Percentiles rank a stretch among this genome's conserved stretches.
These are phyloP conservation scores for Macaranga tanarius DNA, from an alignment of 441 rosid species.

Conservation along the genomic window DNA sequence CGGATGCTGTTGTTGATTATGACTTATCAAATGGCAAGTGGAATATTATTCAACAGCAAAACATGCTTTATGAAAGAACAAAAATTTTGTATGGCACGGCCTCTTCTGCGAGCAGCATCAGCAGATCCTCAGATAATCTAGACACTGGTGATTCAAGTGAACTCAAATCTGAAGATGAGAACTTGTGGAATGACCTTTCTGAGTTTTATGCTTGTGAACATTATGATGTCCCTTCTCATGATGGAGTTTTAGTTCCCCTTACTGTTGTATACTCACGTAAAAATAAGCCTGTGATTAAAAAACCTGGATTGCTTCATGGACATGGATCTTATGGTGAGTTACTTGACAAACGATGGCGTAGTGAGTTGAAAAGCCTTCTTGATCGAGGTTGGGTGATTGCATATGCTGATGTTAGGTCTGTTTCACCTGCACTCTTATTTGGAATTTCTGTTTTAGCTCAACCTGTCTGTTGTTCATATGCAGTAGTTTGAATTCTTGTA, in stretches of 20 bases:
- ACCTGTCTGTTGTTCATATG: conserved; percentile 1
- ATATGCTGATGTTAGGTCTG: conserved; percentile 95
- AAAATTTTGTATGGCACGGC: conserved; percentile 74
- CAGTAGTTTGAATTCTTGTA: neutral
- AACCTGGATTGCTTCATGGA: conserved; percentile 81
- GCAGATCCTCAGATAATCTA: conserved; percentile 35
- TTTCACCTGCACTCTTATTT: conserved; percentile 1
- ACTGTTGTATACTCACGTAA: conserved; percentile 65
- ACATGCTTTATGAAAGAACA: conserved; percentile 90
- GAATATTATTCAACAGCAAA: conserved; percentile 92
- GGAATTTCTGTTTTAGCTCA: conserved; percentile 11
- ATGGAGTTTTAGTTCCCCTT: conserved; percentile 79
- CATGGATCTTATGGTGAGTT: conserved; percentile 97
- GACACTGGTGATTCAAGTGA: conserved; percentile 37
- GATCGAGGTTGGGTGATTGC: conserved; percentile 98
- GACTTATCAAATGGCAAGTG: conserved; percentile 78
- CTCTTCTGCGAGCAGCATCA: conserved; percentile 40
- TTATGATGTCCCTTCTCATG: conserved; percentile 61
- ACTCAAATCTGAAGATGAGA: conserved; percentile 46
- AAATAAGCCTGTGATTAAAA: conserved; percentile 42
- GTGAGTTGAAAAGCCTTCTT: conserved; percentile 94
- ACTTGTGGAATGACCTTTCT: conserved; percentile 88
- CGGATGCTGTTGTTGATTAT: conserved; percentile 94
- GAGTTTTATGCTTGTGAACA: conserved; percentile 84
- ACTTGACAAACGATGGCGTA: conserved; percentile 88